Conservation (phyloP, 305 asterid genomes). For the Fraxinus angustifolia region DNA sequence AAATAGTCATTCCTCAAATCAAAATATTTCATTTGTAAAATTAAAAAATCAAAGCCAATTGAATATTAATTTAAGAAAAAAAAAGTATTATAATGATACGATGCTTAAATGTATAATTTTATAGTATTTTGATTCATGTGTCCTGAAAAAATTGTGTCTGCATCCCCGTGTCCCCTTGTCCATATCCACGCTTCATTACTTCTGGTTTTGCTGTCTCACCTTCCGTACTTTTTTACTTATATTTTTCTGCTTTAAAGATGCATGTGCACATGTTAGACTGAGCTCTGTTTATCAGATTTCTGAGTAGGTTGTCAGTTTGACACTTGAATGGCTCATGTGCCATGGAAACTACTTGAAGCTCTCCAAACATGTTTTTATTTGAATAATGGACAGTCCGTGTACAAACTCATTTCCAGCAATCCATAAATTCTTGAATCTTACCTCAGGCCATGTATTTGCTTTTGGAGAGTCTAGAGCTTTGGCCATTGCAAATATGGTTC, state of each 20-base stretch:
- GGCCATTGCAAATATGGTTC: conserved; percentile 99
- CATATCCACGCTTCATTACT: background rate
- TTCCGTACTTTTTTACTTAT: background rate
- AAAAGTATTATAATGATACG: background rate
- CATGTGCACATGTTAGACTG: conserved; percentile 10
- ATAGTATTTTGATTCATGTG: background rate
- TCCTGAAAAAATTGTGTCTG: background rate
- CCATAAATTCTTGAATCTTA: conserved; percentile 21
- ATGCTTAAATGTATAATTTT: background rate
- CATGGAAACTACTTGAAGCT: background rate
- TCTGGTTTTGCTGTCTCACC: background rate
- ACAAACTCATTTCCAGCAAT: conserved; percentile 10
- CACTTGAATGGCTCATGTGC: background rate
- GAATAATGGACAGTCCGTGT: background rate
- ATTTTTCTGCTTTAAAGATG: background rate
- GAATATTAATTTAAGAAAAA: background rate
- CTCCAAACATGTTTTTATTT: background rate
- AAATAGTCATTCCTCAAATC: background rate
- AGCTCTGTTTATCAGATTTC: conserved; percentile 1
- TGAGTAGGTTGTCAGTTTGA: background rate
- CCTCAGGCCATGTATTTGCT: conserved; percentile 91
- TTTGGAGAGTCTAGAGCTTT: conserved; percentile 95
- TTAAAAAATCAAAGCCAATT: background rate
- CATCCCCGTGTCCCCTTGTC: background rate
- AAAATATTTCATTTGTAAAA: background rate